phyloP scores from a whole-genome alignment of 345 rosid genomes.

The Cardamine resedifolia region DNA sequence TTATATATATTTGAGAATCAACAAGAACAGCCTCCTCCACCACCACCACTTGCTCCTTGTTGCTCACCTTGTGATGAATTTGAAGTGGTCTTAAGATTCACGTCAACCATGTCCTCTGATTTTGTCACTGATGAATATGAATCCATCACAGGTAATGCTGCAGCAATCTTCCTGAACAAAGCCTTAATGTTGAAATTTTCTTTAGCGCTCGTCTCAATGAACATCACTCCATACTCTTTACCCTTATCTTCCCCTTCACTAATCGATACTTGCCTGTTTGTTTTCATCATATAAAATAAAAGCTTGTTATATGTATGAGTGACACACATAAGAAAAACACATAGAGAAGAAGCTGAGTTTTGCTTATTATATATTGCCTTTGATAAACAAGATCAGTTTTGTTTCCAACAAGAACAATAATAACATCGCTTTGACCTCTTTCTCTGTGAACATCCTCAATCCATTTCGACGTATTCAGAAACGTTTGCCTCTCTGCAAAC shows the following conservation, averaged over 20 bases:
- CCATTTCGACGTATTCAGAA: slow-evolving; percentile 83
- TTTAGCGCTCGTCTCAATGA: slow-evolving; percentile 93
- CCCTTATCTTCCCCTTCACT: slow-evolving; percentile 88
- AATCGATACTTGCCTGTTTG: slow-evolving; percentile 77
- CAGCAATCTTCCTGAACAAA: slow-evolving; percentile 86
- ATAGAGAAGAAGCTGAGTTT: neutral
- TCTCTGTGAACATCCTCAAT: slow-evolving; percentile 87
- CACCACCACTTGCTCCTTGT: slow-evolving; percentile 48
- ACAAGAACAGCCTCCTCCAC: slow-evolving; percentile 66
- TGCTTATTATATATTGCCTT: slow-evolving; percentile 39
- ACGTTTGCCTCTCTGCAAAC: slow-evolving; percentile 72
- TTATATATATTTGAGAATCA: no score
- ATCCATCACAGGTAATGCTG: slow-evolving; percentile 94
- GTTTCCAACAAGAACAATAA: slow-evolving; percentile 89
- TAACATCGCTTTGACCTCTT: slow-evolving; percentile 68
- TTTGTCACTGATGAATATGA: slow-evolving; percentile 67
- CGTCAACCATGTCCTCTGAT: slow-evolving; percentile 97
- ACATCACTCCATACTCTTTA: slow-evolving; percentile 78
- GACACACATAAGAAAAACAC: neutral
- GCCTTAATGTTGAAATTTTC: slow-evolving; percentile 95
- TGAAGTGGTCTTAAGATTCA: slow-evolving; percentile 72
- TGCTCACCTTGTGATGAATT: slow-evolving; percentile 71
- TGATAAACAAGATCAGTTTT: slow-evolving; percentile 90
- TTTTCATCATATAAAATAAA: neutral
- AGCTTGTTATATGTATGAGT: no score